These are phyloP conservation scores for Porcisia hertigi DNA, from an alignment of 208 protist genomes.

Conservation along the genomic window DNA sequence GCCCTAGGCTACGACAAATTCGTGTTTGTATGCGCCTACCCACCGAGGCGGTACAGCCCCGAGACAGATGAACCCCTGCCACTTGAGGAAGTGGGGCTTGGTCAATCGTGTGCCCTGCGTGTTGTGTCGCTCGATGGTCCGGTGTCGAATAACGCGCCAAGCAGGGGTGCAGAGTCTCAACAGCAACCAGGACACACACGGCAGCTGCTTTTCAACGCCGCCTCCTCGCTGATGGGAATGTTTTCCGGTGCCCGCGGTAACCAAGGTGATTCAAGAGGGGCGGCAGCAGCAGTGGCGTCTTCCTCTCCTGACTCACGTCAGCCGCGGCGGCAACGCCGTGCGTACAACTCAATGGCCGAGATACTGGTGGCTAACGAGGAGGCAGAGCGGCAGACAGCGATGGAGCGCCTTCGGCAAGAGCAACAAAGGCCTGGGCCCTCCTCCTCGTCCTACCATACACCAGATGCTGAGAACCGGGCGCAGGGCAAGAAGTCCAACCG, in stretches of 20 bases:
- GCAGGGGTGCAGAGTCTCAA: neutral
- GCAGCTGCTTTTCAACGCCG: slow-evolving; percentile 18
- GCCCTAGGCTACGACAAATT: slow-evolving; percentile 38
- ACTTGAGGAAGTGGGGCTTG: slow-evolving; percentile 44
- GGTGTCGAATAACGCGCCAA: slow-evolving; percentile 5
- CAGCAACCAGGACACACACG: slow-evolving; percentile 9
- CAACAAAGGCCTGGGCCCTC: slow-evolving; percentile 12
- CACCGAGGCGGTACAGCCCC: slow-evolving; percentile 41
- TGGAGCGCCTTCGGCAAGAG: slow-evolving; percentile 28
- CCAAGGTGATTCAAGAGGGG: neutral
- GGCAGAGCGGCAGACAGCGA: slow-evolving; percentile 33
- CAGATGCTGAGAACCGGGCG: slow-evolving; percentile 13
- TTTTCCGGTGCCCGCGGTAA: slow-evolving; percentile 4
- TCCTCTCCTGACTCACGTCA: neutral
- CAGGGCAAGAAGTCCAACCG: slow-evolving; percentile 53
- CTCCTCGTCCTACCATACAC: slow-evolving; percentile 11
- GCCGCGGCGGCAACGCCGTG: slow-evolving; percentile 6
- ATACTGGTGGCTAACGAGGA: slow-evolving; percentile 48
- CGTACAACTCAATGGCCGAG: slow-evolving; percentile 56
- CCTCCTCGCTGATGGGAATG: slow-evolving; percentile 26
- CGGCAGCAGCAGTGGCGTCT: neutral
- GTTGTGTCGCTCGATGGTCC: slow-evolving; percentile 42
- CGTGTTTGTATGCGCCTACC: slow-evolving; percentile 61
- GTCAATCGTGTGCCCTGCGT: slow-evolving; percentile 51
- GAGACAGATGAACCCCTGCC: slow-evolving; percentile 44